phyloP scores from a whole-genome alignment of 2,329 filamentous ascomycete genomes.

The Diplocarpon mali region DNA sequence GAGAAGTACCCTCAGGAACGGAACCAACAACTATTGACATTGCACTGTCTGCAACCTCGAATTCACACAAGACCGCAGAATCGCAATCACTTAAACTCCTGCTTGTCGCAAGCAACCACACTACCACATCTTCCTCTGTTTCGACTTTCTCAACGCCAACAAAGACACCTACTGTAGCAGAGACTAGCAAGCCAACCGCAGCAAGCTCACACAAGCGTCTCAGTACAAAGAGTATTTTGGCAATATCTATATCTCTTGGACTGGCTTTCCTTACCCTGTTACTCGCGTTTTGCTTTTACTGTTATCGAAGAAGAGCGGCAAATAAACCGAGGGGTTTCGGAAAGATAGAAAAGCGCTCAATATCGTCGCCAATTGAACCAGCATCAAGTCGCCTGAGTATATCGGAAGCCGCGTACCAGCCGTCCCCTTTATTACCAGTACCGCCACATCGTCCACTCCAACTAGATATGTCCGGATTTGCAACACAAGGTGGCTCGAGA shows the following conservation, averaged over 20 bases:
- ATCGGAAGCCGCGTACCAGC: constrained; percentile 9
- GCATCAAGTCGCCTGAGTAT: constrained; percentile 4
- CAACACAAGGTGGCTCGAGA: not conserved
- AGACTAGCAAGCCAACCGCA: constrained; percentile 1
- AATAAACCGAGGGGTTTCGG: constrained; percentile 4
- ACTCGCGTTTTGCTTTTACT: constrained; percentile 15
- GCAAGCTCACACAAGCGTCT: constrained; percentile 3
- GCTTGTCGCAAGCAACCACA: constrained; percentile 4
- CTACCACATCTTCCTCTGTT: constrained; percentile 1
- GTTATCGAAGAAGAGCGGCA: constrained; percentile 8
- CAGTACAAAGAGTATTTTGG: constrained; percentile 15
- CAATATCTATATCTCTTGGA: constrained; percentile 18
- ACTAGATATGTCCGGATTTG: constrained; percentile 20
- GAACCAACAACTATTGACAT: constrained; percentile 13
- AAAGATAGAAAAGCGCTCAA: constrained; percentile 15
- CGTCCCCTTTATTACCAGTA: constrained; percentile 4
- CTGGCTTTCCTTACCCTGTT: constrained; percentile 14
- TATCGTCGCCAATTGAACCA: constrained; percentile 17
- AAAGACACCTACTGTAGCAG: constrained; percentile 2
- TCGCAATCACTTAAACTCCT: constrained; percentile 17
- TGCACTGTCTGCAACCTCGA: constrained; percentile 19
- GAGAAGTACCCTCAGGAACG: constrained; percentile 16
- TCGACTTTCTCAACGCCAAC: constrained; percentile 3
- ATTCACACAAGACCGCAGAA: constrained; percentile 8
- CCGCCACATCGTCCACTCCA: constrained; percentile 14